phyloP scores from a whole-genome alignment of 768 basidiomycete species.

The Xerocomus potaroensis region DNA sequence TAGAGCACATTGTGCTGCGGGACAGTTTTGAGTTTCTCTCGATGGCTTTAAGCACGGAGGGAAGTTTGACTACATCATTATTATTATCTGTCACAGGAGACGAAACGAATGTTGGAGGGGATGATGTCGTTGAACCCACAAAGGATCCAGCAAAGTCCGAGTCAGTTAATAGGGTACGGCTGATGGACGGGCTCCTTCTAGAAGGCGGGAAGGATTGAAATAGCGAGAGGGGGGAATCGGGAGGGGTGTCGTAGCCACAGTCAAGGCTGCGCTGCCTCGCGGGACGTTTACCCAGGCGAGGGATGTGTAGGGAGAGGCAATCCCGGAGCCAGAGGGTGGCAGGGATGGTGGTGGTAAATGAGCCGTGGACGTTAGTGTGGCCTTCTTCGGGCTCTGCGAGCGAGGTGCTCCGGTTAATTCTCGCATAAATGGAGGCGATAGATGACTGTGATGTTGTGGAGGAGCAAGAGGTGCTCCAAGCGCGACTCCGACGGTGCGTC shows the following conservation, averaged over 20 bases:
- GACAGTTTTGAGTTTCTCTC: constrained; percentile 53
- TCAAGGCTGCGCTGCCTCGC: constrained; percentile 2
- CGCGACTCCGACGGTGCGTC: constrained; percentile 7
- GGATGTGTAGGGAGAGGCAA: constrained; percentile 17
- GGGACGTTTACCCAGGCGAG: constrained; percentile 5
- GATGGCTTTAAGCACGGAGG: constrained; percentile 47
- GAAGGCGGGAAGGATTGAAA: constrained; percentile 12
- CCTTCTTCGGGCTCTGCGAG: constrained; percentile 25
- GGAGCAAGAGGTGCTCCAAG: constrained; percentile 21
- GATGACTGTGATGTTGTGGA: constrained; percentile 24
- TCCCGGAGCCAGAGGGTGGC: constrained; percentile 30
- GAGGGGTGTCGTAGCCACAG: constrained; percentile 24
- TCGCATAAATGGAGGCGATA: constrained; percentile 19
- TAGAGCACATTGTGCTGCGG: constrained; percentile 39
- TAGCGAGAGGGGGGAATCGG: constrained; percentile 27
- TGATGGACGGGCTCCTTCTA: constrained; percentile 37
- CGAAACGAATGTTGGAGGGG: constrained; percentile 9
- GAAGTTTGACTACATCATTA: constrained; percentile 10
- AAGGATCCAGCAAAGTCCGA: constrained; percentile 10
- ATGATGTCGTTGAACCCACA: constrained; percentile 6
- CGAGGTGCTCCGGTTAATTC: constrained; percentile 19
- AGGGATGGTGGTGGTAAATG: constrained; percentile 39
- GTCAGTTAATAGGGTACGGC: constrained; percentile 35
- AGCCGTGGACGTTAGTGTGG: constrained; percentile 29
- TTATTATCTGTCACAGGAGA: constrained; percentile 19